Base-by-base conservation (phyloP, 805 yeast species). In the Schizosaccharomyces octosporus region DNA sequence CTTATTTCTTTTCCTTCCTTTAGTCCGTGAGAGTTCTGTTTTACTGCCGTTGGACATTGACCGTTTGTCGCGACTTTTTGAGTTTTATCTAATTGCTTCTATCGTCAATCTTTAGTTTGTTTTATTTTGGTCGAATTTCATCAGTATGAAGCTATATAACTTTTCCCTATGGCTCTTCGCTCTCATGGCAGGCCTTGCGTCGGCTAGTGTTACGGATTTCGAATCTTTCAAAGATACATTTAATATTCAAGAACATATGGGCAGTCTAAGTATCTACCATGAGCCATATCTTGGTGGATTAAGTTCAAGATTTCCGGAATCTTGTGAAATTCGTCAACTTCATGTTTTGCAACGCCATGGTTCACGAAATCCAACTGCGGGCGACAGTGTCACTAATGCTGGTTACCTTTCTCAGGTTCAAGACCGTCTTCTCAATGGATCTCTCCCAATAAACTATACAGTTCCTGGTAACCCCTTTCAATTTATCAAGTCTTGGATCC, bases 311-410 rank as follows among this genome's bases (percentile, higher is more conserved):
- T 36, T 57, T 19, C 60, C 60, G 43, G 48, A 36, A 21, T 29
- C 21, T 19, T 57, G 60, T 32, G 60, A 31, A 36, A 11, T 82
- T 62, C 79, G 79, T 65, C 90, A 84, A 69, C 86, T 84, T 9
- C 87, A 83, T 65, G 71, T 84, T 27, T 71, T 84, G 61, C 81
- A 82, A 65, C 78, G 95, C 67, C 94, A 87, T 67, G 94, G 90
- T 24, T 93, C 85, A 69, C 74, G 95, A 65, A 84, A 75, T 67
- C 87, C 87, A 2, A 77, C 84, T 2, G 69, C 66, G 21, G 41
- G 29, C 6, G 59, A 55, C 59, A 17, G 31, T 29, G 39, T 17
- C 17, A 51, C 57, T 15, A 29, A 51, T 7, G 57, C 36, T 51
- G n/a, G 36, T 7, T 7, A 29, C 21, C 21, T 51, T 17, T 17